These are phyloP conservation scores for Trichocladium antarcticum DNA, from an alignment of 495 filamentous ascomycete species.

Conservation along the genomic window DNA sequence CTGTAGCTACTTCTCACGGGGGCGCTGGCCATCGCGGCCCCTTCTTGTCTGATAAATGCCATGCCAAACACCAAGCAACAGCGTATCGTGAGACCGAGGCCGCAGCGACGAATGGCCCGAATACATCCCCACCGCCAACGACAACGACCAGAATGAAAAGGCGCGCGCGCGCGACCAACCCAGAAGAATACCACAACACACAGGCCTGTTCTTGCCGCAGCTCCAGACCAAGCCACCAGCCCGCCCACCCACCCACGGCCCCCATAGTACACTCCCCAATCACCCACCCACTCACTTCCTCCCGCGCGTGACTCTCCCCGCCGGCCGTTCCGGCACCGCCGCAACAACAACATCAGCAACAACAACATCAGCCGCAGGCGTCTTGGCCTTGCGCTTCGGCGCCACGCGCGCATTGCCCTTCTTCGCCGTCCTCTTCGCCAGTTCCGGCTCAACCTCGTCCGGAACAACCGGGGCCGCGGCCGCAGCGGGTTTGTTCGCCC, in stretches of 20 bases:
- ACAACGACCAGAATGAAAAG: no score
- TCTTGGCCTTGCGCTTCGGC: constrained; percentile 2
- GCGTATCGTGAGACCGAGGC: no score
- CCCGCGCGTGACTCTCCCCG: constrained; percentile 2
- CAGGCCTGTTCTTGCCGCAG: not conserved
- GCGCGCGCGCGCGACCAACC: no score
- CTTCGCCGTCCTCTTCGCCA: not conserved
- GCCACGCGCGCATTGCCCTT: constrained; percentile 6
- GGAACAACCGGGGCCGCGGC: not conserved
- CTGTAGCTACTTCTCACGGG: not conserved
- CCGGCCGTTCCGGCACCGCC: not conserved
- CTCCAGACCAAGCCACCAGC: not conserved
- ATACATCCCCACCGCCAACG: no score
- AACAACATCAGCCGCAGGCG: constrained; percentile 1
- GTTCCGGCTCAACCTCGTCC: not conserved
- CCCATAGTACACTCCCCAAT: not conserved
- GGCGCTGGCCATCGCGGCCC: no score
- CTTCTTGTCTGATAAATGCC: no score
- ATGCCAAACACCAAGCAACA: no score
- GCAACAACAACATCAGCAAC: no score
- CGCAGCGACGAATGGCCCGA: no score
- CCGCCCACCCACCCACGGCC: not conserved
- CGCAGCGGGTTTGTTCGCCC: not conserved
- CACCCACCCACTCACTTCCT: not conserved
- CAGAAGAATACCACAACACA: no score